Base-by-base conservation (phyloP, 768 basidiomycete species). In the Suillus spraguei region DNA sequence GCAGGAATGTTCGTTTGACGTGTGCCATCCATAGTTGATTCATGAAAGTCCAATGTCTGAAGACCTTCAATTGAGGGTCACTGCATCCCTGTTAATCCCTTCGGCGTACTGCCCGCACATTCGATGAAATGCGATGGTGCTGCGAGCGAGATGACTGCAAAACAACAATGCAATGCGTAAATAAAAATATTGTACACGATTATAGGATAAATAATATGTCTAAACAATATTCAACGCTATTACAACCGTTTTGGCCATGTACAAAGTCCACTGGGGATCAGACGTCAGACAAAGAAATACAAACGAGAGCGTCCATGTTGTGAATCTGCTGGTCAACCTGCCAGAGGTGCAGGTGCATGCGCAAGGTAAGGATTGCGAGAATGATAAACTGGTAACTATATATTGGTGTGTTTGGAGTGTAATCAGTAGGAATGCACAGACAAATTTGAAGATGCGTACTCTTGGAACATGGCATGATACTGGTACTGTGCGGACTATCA, bases 261-360 rank as follows among this genome's bases (percentile, higher is more conserved):
- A 2, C 28, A 28, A 28, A 28, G 28, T 28, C 4, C 28, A 28
- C 28, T 28, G 28, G 28, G 28, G 36, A 10, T 56, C 14, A 39
- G 8, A 39, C 6, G 9, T 56, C 22, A 5, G 38, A 39, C 38
- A 56, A 2, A 38, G 36, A 36, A 17, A 38, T 39, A 39, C 13
- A 17, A 10, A 39, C 16, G 16, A 28, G 7, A 4, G 36, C 5
- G 22, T 55, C 54, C 22, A 16, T 38, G 14, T 36, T 22, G 9
- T 16, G 36, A 9, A 22, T 0, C 14, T 38, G 20, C 36, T 16
- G 54, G 35, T 55, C 54, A 16, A 22, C 10, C 22, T 55, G 35
- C 54, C 35, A 55, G 22, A 55, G 22, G 38, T 55, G 54, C 22
- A 38, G 54, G 36, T 55, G 54, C 54, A 55, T 55, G 22, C 36